Base-by-base conservation (phyloP, 2,329 filamentous ascomycete genomes). In the Aschersonia sp. region DNA sequence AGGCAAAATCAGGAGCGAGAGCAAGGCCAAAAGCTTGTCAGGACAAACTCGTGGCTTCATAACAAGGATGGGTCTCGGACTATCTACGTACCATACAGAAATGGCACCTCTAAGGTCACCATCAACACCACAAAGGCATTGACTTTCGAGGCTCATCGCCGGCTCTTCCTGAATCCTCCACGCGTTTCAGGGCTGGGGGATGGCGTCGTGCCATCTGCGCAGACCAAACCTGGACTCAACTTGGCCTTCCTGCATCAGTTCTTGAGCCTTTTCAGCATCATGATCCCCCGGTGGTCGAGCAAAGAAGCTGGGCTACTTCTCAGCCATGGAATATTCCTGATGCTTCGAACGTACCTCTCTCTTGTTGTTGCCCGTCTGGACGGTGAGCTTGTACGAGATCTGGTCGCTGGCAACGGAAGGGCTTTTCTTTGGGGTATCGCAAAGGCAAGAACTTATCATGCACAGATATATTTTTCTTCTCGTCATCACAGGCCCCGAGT, bases 221-320 rank as follows among this genome's bases (percentile, higher is more conserved):
- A 94, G 62, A 91, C 89, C 3, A 97, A 95, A 63, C 89, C 92
- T 0, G 92, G 92, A 0, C 70, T 98, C 40, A 98, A 98, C 61
- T 74, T 98, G 50, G 92, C 92, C 9, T 98, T 98, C 59, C 66
- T 98, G 47, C 92, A 98, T 63, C 92, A 98, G 65, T 97, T 98
- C 58, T 74, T 97, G 46, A 96, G 91, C 59, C 69, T 98, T 48
- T 80, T 97, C 69, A 96, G 89, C 66, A 97, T 98, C 60, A 94
- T 97, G 88, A 85, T 98, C 52, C 92, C 92, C 5, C 74, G 91
- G 53, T 95, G 91, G 85, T 84, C 84, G 12, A 95, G 89, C 64
- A 98, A 98, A 63, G 92, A 97, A 69, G 89, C 91, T 0, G 91
- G 89, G 1, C 68, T 98, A 53, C 71, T 98, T 31, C 66, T 95